phyloP scores from a whole-genome alignment of 179 eudicot genomes.

The Silene noctiflora region DNA sequence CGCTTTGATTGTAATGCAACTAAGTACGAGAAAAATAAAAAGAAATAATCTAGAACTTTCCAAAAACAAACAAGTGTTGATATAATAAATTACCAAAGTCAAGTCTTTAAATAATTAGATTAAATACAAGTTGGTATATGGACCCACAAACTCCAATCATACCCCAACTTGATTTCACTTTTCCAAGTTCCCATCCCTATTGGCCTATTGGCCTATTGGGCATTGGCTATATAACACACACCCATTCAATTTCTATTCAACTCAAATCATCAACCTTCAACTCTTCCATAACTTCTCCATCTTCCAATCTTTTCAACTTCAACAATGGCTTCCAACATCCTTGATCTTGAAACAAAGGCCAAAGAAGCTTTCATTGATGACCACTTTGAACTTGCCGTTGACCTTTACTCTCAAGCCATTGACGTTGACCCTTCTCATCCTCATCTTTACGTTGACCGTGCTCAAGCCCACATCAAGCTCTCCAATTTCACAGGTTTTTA shows the following conservation, averaged over 20 bases:
- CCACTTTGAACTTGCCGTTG: conserved; percentile 83
- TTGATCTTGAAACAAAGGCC: conserved; percentile 58
- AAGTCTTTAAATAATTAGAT: background rate
- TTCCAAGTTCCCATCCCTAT: no score
- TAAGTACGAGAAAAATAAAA: no score
- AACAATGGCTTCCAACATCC: conserved; percentile 36
- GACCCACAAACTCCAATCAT: background rate
- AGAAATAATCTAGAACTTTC: no score
- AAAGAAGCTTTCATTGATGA: conserved; percentile 94
- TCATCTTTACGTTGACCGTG: conserved; percentile 77
- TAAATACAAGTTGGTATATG: background rate
- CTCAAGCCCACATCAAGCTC: conserved; percentile 91
- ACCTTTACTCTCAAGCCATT: conserved; percentile 76
- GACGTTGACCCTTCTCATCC: conserved; percentile 52
- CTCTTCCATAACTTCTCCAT: background rate
- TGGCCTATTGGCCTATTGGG: no score
- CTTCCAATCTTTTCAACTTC: background rate
- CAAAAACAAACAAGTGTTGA: no score
- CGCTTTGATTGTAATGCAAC: no score
- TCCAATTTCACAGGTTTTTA: conserved; percentile 62
- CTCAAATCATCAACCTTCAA: background rate
- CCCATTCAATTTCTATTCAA: background rate
- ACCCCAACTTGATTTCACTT: no score
- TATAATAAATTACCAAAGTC: background rate
- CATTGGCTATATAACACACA: background rate